Percentiles rank a stretch among this genome's conserved stretches.
Evolutionary conservation across 1,139 yeast genomes (phyloP).

Genomic region (Petasospora fabianii): DNA sequence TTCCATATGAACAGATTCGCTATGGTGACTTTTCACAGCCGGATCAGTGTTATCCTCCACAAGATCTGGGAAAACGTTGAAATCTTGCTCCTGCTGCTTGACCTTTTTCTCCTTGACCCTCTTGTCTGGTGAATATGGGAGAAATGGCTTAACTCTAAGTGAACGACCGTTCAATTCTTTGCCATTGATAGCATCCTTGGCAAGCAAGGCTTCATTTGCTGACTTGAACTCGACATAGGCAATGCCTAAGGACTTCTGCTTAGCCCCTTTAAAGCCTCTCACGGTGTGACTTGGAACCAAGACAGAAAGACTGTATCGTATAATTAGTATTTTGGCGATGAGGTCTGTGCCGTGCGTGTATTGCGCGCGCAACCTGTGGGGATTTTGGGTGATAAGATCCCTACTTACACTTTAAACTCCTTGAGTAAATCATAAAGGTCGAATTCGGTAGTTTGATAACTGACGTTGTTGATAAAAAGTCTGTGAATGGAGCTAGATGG

Average conservation of each 20-base stretch:
- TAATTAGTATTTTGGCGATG: not conserved
- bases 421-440: constrained; percentile 45
- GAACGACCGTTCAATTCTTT: constrained; percentile 37
- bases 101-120: too few species aligned
- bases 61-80: too few species aligned
- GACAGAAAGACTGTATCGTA: constrained; percentile 36
- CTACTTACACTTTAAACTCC: constrained; percentile 32
- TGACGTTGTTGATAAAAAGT: constrained; percentile 50
- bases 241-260: constrained; percentile 52
- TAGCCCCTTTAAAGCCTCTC: constrained; percentile 39
- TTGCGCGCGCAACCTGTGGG: too few species aligned
- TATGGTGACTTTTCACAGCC: too few species aligned
- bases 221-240: constrained; percentile 63
- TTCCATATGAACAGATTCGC: constrained; percentile 23
- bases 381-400: too few species aligned
- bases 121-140: constrained; percentile 43
- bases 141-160: constrained; percentile 37
- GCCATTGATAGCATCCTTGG: constrained; percentile 41
- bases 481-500: not conserved
- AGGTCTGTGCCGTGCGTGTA: too few species aligned
- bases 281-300: constrained; percentile 54
- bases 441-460: constrained; percentile 48
- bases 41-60: too few species aligned
- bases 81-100: too few species aligned
- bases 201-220: constrained; percentile 46